phyloP scores from a whole-genome alignment of 139 green algal species.

The Chlorella vulgaris region DNA sequence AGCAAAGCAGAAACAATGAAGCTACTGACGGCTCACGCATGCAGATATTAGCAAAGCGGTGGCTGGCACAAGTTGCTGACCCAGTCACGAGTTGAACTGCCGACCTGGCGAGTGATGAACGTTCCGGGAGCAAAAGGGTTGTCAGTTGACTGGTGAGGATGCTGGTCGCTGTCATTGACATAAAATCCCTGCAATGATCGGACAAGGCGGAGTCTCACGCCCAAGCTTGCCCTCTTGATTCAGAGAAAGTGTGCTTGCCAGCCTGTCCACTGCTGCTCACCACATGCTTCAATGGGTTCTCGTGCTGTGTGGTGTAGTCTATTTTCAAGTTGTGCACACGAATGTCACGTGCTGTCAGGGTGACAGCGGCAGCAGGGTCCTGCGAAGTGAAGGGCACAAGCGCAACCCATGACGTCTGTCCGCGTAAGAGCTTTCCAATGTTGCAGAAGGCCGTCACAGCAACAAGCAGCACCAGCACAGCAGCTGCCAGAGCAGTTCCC shows the following conservation, averaged over 20 bases:
- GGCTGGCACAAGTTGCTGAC: not conserved
- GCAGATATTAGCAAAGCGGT: too few species aligned
- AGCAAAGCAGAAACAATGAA: too few species aligned
- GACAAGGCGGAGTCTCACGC: not conserved
- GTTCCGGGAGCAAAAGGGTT: conserved; percentile 21
- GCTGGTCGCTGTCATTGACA: conserved; percentile 5
- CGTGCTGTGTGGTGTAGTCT: conserved; percentile 44
- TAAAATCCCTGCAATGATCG: not conserved
- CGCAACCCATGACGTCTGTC: too few species aligned
- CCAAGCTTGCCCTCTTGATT: too few species aligned
- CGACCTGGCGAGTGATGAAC: conserved; percentile 28
- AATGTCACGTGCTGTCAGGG: conserved; percentile 40
- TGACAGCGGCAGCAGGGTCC: conserved; percentile 1
- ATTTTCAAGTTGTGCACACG: conserved; percentile 55
- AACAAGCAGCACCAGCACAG: too few species aligned
- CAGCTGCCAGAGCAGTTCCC: too few species aligned
- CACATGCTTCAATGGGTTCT: conserved; percentile 43
- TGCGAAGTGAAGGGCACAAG: too few species aligned
- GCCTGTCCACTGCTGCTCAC: not conserved
- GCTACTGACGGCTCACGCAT: too few species aligned
- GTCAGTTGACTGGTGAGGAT: not conserved
- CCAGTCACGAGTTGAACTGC: not conserved
- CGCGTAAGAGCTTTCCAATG: too few species aligned
- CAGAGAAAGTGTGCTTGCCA: too few species aligned
- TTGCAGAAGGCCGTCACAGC: too few species aligned